Conservation (phyloP, 345 rosid genomes). For the Microthlaspi erraticum region DNA sequence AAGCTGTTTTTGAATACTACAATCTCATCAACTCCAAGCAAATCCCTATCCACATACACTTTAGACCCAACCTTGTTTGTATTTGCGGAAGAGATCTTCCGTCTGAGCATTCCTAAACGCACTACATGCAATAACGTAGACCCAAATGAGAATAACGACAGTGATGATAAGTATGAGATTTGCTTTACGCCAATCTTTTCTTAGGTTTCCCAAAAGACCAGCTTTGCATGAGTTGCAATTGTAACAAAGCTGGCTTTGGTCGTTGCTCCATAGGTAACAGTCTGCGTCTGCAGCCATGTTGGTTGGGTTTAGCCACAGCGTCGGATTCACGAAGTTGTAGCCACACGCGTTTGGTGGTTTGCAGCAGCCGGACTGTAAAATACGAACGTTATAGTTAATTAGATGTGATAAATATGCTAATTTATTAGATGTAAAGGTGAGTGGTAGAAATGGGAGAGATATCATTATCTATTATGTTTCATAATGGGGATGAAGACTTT, state of each 20-base stretch:
- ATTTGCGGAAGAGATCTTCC: slow-evolving; percentile 70
- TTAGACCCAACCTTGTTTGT: slow-evolving; percentile 70
- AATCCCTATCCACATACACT: background rate
- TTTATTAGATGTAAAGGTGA: background rate
- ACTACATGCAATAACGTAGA: slow-evolving; percentile 80
- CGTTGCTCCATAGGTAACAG: slow-evolving; percentile 85
- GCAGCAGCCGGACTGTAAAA: slow-evolving; percentile 83
- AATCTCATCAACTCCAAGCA: slow-evolving; percentile 28
- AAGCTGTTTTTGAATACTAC: slow-evolving; percentile 16
- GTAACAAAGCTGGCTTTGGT: slow-evolving; percentile 82
- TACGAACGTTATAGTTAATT: background rate
- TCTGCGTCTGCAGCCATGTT: slow-evolving; percentile 79
- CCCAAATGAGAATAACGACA: slow-evolving; percentile 76
- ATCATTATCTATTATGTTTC: slow-evolving; percentile 29
- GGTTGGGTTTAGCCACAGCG: slow-evolving; percentile 73
- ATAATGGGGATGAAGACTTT: slow-evolving; percentile 39
- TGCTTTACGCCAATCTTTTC: slow-evolving; percentile 87
- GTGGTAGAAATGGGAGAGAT: slow-evolving; percentile 37
- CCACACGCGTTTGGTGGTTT: slow-evolving; percentile 92
- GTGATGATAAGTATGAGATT: slow-evolving; percentile 76
- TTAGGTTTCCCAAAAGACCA: slow-evolving; percentile 77
- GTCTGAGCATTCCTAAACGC: slow-evolving; percentile 91
- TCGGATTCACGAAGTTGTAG: slow-evolving; percentile 78
- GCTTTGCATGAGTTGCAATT: slow-evolving; percentile 88
- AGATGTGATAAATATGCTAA: background rate